Evolutionary conservation across 2,329 filamentous ascomycete genomes (phyloP), one percentile per base, ranked within the genome.

Genomic region (Thielaviopsis ethacetica): DNA sequence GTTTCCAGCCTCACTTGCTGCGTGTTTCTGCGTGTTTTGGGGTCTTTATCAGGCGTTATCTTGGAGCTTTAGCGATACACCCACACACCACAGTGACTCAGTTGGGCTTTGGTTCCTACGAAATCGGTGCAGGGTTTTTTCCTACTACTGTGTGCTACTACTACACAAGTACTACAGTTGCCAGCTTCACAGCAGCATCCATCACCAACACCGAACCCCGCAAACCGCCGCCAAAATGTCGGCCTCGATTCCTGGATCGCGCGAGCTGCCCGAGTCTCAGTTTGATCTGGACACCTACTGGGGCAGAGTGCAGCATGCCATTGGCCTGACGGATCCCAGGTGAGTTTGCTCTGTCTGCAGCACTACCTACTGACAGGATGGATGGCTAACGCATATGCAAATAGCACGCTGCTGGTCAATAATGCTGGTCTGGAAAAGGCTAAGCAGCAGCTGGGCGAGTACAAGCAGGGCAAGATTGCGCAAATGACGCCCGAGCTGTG

Each of bases 251-350:
- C 81, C 82, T 54, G 83, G 83, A 61, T 73, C 73, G 66, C 86
- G 91, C 71, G 89, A 95, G 71, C 79, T 96, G 64, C 93, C 93
- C 62, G 82, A 84, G 59, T 98, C 93, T 58, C 89, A 90, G 72
- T 91, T 94, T 80, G 88, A 98, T 70, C 78, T 98, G 67, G 82
- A 73, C 69, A 96, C 91, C 53, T 98, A 98, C 75, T 93, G 88
- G 88, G 93, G 93, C 64, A 84, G 93, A 61, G 93, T 97, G 68
- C 82, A 81, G 73, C 91, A 98, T 75, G 84, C 90, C 19, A 85
- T 88, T 62, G 84, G 91, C 66, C 83, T 98, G 66, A 86, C 91
- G 69, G 93, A 98, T 76, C 93, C 93, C 65, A 93, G 91, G 91
- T 97, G 78, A 83, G 87, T 72, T 62, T 52, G 21, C 30, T 9